phyloP scores from a whole-genome alignment of 1,139 yeast genomes.

The Geotrichum restrictum region DNA sequence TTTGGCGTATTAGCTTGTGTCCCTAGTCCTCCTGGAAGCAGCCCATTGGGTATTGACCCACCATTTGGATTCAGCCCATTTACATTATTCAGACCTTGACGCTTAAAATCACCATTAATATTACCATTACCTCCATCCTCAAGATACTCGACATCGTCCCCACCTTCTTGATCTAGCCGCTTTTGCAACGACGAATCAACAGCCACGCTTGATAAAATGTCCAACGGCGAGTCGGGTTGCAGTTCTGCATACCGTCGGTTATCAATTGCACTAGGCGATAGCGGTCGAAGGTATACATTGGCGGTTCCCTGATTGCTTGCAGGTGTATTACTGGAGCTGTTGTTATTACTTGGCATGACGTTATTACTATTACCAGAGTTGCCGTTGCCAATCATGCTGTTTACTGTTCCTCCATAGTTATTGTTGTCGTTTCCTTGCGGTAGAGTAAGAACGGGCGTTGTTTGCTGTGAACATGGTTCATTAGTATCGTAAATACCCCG shows the following conservation, averaged over 20 bases:
- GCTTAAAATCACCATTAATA: neutral
- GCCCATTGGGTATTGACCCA: too few relatives aligned
- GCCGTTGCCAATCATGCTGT: too few relatives aligned
- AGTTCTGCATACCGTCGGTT: slow-evolving; percentile 8
- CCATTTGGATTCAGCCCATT: too few relatives aligned
- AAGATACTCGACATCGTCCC: neutral
- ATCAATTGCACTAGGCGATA: neutral
- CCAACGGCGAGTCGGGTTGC: slow-evolving; percentile 33
- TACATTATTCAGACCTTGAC: too few relatives aligned
- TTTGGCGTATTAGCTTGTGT: slow-evolving; percentile 1
- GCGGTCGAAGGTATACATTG: neutral
- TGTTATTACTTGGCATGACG: neutral
- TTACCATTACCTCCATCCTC: neutral
- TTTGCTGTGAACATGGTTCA: neutral
- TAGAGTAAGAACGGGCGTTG: neutral
- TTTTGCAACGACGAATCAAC: slow-evolving; percentile 23
- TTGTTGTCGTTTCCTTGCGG: slow-evolving; percentile 1
- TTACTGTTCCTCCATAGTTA: neutral
- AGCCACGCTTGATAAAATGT: slow-evolving; percentile 33
- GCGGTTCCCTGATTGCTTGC: neutral
- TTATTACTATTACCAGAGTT: neutral
- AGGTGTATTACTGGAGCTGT: neutral
- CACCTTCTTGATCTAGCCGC: slow-evolving; percentile 9
- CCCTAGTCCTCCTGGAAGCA: neutral
- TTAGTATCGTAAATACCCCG: neutral